Percentiles rank a stretch among this genome's conserved stretches.
phyloP scores from a whole-genome alignment of 108 stramenopile species.

The Skeletonema grethae region DNA sequence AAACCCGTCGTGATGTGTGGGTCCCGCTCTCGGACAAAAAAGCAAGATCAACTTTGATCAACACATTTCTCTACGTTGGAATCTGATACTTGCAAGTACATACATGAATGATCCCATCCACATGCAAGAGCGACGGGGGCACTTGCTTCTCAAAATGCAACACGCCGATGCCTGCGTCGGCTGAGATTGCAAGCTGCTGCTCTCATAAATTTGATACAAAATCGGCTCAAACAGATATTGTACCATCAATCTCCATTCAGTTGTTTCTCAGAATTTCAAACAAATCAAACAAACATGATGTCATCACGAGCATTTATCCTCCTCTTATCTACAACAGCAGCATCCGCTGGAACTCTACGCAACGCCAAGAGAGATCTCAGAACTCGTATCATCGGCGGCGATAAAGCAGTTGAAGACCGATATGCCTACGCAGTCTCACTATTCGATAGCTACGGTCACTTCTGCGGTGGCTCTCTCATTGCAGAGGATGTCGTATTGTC shows the following conservation, averaged over 20 bases:
- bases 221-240: background rate
- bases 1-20: too few relatives aligned
- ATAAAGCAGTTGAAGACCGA: constrained; percentile 9
- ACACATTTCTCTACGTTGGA: too few relatives aligned
- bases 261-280: too few relatives aligned
- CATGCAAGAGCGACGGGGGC: too few relatives aligned
- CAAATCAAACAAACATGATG: background rate
- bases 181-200: background rate
- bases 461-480: constrained; percentile 18
- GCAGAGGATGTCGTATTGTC: constrained; percentile 16
- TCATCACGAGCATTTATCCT: background rate
- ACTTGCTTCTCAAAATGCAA: too few relatives aligned
- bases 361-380: constrained; percentile 1
- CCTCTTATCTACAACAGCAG: constrained; percentile 3
- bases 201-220: background rate
- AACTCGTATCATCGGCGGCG: constrained; percentile 16
- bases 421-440: constrained; percentile 13
- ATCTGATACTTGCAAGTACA: too few relatives aligned
- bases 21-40: too few relatives aligned
- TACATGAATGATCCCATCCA: too few relatives aligned
- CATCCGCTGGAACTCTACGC: constrained; percentile 11
- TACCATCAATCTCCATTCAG: too few relatives aligned
- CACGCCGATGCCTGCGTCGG: too few relatives aligned
- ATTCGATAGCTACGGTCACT: constrained; percentile 3
- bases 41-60: background rate